Base-by-base conservation (phyloP, 805 yeast species). In the Naumovozyma baii region DNA sequence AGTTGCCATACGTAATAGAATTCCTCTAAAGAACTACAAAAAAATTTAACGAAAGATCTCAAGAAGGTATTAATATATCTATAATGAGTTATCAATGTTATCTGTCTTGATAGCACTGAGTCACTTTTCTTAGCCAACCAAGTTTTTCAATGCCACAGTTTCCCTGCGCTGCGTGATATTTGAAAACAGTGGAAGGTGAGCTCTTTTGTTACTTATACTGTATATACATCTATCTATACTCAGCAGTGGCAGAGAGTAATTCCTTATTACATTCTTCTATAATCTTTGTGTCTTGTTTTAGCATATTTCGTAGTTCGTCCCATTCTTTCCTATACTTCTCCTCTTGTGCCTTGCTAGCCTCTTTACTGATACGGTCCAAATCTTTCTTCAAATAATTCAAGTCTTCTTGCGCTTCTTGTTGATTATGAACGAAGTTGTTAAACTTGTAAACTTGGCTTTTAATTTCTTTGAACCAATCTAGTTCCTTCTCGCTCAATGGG, bases 391-490 rank as follows among this genome's bases (percentile, higher is more conserved):
- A 48, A 36, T 47, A 54, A 1, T 39, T 35, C 4, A 67, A 42
- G 14, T 61, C 63, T 15, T 61, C 61, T 10, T 33, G 40, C n/a
- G 39, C 25, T 2, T 41, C 28, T 10, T 25, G 45, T 36, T 51
- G 62, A 34, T 48, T 51, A 14, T 51, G 50, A 1, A 63, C 62
- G 26, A 54, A 51, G 8, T 47, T 46, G 45, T 65, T 65, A 49
- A 65, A 62, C 10, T 46, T 42, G 3, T 50, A 25, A 0, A 61
- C 60, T 18, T 59, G 59, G 10, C 44, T 48, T 33, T 57, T 61
- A 7, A 74, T 55, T 47, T 71, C 76, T 25, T 53, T 59, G 40
- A 69, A 62, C 76, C 78, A 74, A 18, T 46, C 54, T 38, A 57
- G 55, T 49, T 74, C 80, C 9, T 63, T 52, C 3, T 54, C 54